Conservation (phyloP, 768 basidiomycete species). For the Amanita jacksonii region DNA sequence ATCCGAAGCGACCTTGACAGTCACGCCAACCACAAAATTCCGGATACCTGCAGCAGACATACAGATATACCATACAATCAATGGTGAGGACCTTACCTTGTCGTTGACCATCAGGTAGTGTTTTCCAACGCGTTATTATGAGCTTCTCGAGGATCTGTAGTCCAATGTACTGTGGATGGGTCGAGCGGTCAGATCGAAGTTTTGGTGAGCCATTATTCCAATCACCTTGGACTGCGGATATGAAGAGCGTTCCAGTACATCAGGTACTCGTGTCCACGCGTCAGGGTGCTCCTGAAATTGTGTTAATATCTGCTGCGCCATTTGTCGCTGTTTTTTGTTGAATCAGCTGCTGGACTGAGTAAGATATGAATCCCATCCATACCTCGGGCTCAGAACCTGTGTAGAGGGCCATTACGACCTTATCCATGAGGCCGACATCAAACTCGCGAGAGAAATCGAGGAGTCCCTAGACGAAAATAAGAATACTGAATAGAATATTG, state of each 20-base stretch:
- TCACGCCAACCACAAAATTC: constrained; percentile 91
- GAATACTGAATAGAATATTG: constrained; percentile 12
- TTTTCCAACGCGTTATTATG: constrained; percentile 92
- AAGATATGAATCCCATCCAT: constrained; percentile 14
- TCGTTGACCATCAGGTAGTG: constrained; percentile 87
- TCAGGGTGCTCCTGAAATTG: constrained; percentile 96
- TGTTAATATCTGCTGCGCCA: constrained; percentile 88
- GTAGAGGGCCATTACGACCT: constrained; percentile 89
- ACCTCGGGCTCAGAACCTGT: constrained; percentile 81
- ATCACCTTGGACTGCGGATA: constrained; percentile 81
- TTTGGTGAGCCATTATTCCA: constrained; percentile 5
- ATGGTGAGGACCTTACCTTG: constrained; percentile 44
- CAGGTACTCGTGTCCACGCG: constrained; percentile 95
- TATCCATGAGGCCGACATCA: constrained; percentile 88
- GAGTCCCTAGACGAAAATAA: constrained; percentile 47
- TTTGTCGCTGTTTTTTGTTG: constrained; percentile 63
- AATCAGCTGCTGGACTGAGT: constrained; percentile 17
- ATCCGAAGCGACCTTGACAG: constrained; percentile 89
- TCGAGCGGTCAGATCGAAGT: constrained; percentile 10
- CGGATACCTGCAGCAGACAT: constrained; percentile 58
- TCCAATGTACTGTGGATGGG: constrained; percentile 71
- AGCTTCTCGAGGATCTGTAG: constrained; percentile 95
- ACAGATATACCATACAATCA: neutral
- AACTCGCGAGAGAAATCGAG: constrained; percentile 93
- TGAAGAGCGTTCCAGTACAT: constrained; percentile 76